phyloP scores from a whole-genome alignment of 75 land plant species.

The Cunninghamia lanceolata region DNA sequence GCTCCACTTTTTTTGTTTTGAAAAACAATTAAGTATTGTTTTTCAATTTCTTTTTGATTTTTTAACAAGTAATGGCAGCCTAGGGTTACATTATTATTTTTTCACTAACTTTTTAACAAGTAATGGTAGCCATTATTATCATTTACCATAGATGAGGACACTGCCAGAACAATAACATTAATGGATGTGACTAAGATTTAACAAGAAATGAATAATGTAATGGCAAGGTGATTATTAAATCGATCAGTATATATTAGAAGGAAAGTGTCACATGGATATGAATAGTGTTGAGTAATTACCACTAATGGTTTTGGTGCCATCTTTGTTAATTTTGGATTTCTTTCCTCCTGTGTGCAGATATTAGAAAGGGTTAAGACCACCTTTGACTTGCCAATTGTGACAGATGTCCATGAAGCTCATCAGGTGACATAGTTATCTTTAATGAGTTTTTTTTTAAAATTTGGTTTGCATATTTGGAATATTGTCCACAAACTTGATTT shows the following conservation, averaged over 20 bases:
- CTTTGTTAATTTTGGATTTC: background rate
- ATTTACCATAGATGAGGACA: background rate
- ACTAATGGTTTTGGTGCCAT: background rate
- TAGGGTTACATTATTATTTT: no score
- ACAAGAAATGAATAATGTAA: background rate
- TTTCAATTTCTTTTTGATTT: no score
- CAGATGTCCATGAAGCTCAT: constrained; percentile 89
- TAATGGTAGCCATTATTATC: no score
- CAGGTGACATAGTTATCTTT: constrained; percentile 48
- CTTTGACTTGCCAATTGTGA: constrained; percentile 81
- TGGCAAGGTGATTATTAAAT: background rate
- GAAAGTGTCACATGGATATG: background rate
- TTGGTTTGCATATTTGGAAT: background rate
- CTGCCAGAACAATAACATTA: background rate
- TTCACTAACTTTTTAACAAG: no score
- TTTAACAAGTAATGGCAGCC: no score
- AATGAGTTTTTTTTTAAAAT: background rate
- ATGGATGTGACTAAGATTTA: background rate
- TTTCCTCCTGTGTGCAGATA: constrained; percentile 41
- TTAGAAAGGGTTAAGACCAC: constrained; percentile 85
- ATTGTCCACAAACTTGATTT: background rate
- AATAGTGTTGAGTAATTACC: background rate
- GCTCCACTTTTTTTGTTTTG: no score
- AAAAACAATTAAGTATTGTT: no score
- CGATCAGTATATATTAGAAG: background rate